Percentiles rank a stretch among this genome's conserved stretches.
phyloP scores from a whole-genome alignment of 1,139 yeast genomes.

The Diutina mesorugosa region DNA sequence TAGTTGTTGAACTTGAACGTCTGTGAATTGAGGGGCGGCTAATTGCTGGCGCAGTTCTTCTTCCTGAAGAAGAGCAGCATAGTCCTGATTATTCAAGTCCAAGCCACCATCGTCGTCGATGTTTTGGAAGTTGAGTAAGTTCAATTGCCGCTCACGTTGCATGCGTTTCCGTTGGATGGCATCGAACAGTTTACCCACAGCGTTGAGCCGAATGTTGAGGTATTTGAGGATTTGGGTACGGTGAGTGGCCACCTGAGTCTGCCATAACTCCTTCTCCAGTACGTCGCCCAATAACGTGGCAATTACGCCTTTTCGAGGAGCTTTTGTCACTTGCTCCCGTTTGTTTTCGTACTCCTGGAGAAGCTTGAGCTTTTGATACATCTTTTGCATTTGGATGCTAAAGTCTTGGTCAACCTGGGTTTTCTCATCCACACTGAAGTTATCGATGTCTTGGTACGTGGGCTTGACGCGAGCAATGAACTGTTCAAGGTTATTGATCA shows the following conservation, averaged over 20 bases:
- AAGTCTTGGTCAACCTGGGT: slow-evolving; percentile 45
- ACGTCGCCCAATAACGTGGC: slow-evolving; percentile 19
- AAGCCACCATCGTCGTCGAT: slow-evolving; percentile 13
- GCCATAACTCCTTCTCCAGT: slow-evolving; percentile 16
- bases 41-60: slow-evolving; percentile 7
- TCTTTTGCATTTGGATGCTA: slow-evolving; percentile 34
- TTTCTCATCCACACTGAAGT: slow-evolving; percentile 33
- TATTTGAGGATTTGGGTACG: slow-evolving; percentile 28
- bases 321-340: slow-evolving; percentile 14
- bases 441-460: slow-evolving; percentile 29
- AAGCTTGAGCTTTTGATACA: slow-evolving; percentile 35
- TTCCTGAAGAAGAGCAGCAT: slow-evolving; percentile 5
- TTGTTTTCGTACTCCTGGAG: slow-evolving; percentile 40
- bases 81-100: slow-evolving; percentile 6
- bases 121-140: slow-evolving; percentile 29
- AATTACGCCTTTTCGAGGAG: slow-evolving; percentile 6
- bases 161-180: slow-evolving; percentile 29
- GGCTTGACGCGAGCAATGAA: slow-evolving; percentile 28
- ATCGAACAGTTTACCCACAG: slow-evolving; percentile 22
- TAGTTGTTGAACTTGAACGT: slow-evolving; percentile 55
- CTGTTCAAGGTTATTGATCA: slow-evolving; percentile 23
- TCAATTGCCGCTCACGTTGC: slow-evolving; percentile 27
- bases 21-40: slow-evolving; percentile 19
- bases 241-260: slow-evolving; percentile 15
- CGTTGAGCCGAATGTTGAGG: slow-evolving; percentile 21